phyloP scores from a whole-genome alignment of 768 basidiomycete genomes.

The Tricholomella constricta region DNA sequence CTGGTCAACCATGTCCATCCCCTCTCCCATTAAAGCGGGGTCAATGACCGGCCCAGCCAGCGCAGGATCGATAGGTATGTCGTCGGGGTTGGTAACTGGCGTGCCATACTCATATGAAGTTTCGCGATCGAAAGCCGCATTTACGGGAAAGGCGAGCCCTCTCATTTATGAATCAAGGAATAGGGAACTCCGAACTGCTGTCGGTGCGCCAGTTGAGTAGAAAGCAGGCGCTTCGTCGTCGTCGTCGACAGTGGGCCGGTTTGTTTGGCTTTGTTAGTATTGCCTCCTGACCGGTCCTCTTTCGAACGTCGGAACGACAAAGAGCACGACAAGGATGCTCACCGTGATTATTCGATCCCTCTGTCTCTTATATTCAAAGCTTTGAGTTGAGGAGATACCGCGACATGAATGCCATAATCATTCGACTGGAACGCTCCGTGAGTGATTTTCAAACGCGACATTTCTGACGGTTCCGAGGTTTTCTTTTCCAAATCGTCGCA shows the following conservation, averaged over 20 bases:
- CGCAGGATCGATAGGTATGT: constrained; percentile 83
- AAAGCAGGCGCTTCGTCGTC: constrained; percentile 33
- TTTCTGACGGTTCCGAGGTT: no score
- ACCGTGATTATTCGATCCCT: background rate
- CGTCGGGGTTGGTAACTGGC: constrained; percentile 56
- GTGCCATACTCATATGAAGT: constrained; percentile 61
- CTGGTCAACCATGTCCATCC: constrained; percentile 19
- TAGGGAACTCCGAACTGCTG: constrained; percentile 2
- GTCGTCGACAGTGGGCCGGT: constrained; percentile 43
- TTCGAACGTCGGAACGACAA: background rate
- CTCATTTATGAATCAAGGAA: constrained; percentile 43
- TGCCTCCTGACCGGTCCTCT: constrained; percentile 2
- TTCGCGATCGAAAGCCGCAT: constrained; percentile 52
- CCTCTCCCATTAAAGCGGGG: constrained; percentile 45
- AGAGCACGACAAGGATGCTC: background rate
- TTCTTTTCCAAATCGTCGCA: no score
- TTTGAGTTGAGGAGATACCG: background rate
- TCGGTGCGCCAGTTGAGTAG: constrained; percentile 13
- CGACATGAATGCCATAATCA: background rate
- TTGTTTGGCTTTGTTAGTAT: constrained; percentile 40
- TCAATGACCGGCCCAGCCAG: constrained; percentile 57
- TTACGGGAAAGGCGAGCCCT: constrained; percentile 58
- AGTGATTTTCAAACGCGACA: background rate
- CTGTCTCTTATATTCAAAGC: no score
- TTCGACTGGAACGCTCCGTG: background rate